Conservation (phyloP, 805 yeast genomes). For the Saitoella complicata region DNA sequence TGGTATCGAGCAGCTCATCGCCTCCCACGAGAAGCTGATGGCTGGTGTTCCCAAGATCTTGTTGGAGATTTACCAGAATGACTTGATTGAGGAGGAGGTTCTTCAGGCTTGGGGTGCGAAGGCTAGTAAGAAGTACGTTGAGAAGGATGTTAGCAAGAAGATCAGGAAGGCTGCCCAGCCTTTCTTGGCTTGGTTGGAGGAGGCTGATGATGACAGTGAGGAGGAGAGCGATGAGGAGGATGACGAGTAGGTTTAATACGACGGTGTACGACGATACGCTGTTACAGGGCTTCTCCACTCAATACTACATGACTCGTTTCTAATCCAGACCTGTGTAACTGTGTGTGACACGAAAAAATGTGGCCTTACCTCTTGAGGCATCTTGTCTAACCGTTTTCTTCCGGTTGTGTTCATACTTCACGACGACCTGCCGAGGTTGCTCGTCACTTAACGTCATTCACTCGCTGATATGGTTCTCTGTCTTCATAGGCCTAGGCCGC, state of each 20-base stretch:
- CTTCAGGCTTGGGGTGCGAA: constrained; percentile 74
- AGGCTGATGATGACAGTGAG: constrained; percentile 61
- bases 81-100: constrained; percentile 69
- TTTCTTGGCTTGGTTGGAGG: constrained; percentile 83
- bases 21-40: constrained; percentile 58
- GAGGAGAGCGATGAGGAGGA: constrained; percentile 20
- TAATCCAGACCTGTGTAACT: no score
- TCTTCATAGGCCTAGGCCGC: no score
- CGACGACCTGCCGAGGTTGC: no score
- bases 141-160: constrained; percentile 81
- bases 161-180: constrained; percentile 95
- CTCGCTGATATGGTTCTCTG: no score
- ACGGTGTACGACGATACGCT: constrained; percentile 1
- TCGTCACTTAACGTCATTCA: no score
- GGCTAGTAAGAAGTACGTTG: constrained; percentile 83
- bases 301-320: no score
- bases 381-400: no score
- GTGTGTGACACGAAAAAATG: no score
- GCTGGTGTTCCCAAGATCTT: constrained; percentile 66
- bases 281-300: neutral
- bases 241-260: neutral
- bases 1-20: constrained; percentile 87
- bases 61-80: constrained; percentile 66
- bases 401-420: no score
- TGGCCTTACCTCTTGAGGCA: no score